phyloP scores from a whole-genome alignment of 345 rosid species.

The Populus deltoides region DNA sequence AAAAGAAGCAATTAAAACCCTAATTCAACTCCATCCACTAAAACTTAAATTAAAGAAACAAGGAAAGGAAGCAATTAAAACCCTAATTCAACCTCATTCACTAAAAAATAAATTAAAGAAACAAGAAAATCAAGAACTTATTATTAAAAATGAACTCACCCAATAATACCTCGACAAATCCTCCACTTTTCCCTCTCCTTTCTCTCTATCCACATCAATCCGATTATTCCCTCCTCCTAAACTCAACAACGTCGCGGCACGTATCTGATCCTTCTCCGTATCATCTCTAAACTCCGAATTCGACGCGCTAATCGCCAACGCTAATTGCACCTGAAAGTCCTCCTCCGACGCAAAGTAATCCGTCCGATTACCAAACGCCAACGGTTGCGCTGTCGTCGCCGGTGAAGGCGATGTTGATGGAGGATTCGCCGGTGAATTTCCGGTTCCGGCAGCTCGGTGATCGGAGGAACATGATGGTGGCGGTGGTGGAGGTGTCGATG shows the following conservation, averaged over 20 bases:
- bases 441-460: slow-evolving; percentile 37
- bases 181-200: slow-evolving; percentile 61
- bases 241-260: slow-evolving; percentile 72
- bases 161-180: slow-evolving; percentile 83
- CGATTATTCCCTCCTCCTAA: slow-evolving; percentile 45
- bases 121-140: background rate
- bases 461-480: slow-evolving; percentile 40
- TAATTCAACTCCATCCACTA: slow-evolving; percentile 10
- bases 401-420: slow-evolving; percentile 41
- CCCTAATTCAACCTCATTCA: slow-evolving; percentile 15
- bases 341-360: slow-evolving; percentile 87
- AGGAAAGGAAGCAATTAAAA: background rate
- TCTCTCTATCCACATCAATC: slow-evolving; percentile 53
- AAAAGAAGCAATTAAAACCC: background rate
- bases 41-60: background rate
- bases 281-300: slow-evolving; percentile 65
- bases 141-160: slow-evolving; percentile 47
- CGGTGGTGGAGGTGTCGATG: slow-evolving; percentile 32
- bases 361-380: slow-evolving; percentile 15
- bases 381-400: slow-evolving; percentile 2
- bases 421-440: slow-evolving; percentile 43
- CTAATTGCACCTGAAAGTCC: slow-evolving; percentile 93
- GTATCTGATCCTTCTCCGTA: slow-evolving; percentile 88
- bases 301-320: slow-evolving; percentile 92
- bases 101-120: background rate